Evolutionary conservation across 2,329 filamentous ascomycete genomes (phyloP), one percentile per base, ranked within the genome.

Genomic region (Cladosporium oxysporum): DNA sequence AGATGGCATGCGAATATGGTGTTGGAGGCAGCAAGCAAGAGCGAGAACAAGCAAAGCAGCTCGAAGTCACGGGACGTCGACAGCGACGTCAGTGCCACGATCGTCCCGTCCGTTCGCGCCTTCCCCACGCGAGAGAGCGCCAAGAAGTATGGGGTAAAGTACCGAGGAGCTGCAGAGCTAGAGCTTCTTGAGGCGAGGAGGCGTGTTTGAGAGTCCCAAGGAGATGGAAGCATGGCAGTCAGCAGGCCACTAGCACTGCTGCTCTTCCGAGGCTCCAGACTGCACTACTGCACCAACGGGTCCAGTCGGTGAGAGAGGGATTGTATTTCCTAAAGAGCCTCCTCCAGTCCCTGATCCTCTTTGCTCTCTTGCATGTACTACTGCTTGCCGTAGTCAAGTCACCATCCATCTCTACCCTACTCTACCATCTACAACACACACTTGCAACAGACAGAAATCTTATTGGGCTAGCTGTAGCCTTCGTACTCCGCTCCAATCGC

Each of bases 11-110:
- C 52, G 52, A 23, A 33, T 33, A 31, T 23, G 52, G 7, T 33
- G 11, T 33, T 8, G 52, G 5, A 55, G 29, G 52, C 52, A 60
- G 37, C 41, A 21, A 49, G 58, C 47, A 49, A 41, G 47, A 60
- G 26, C 58, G 14, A 33, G 58, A 60, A 49, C 58, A 60, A 60
- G 58, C 58, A 49, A 49, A 49, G 58, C 58, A 44, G 58, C 49
- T 26, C 10, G 28, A 55, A 55, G 52, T 55, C 28, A 55, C 52
- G 52, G 52, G 52, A 55, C 26, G 8, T 58, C 33, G 55, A 33
- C 26, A 3, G 28, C 55, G 55, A 58, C 55, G 55, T 58, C 55
- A 58, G 33, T 55, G 52, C 28, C 52, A 33, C 16, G 52, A 55
- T 55, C 52, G 8, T 18, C 29, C 50, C n/a, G 41, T 47, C 41